phyloP scores from a whole-genome alignment of 2,329 filamentous ascomycete species.

The Aureobasidium melanogenum region DNA sequence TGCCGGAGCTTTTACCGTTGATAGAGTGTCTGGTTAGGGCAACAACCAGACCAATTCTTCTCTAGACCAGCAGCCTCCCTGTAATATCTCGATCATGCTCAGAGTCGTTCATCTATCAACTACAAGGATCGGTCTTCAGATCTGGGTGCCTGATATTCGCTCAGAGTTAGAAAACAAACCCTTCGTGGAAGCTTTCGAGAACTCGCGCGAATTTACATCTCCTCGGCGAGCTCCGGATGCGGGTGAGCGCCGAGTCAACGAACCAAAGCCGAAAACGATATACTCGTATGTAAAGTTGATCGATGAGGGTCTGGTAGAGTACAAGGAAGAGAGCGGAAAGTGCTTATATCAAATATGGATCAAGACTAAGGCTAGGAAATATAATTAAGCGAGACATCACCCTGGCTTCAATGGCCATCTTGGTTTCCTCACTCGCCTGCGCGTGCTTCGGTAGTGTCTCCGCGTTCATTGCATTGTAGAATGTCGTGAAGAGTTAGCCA shows the following conservation, averaged over 20 bases:
- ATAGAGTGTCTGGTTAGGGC: not conserved
- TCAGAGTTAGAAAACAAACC: not conserved
- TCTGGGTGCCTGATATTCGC: not conserved
- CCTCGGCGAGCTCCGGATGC: not conserved
- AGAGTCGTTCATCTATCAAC: not conserved
- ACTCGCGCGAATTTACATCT: not conserved
- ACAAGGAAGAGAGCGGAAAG: not conserved
- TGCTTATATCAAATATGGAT: not conserved
- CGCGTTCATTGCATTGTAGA: not conserved
- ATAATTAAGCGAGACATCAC: not conserved
- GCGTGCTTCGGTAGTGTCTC: not conserved
- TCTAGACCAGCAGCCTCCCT: not conserved
- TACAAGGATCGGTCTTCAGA: not conserved
- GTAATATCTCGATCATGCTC: not conserved
- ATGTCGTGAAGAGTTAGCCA: not conserved
- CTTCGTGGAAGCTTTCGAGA: not conserved
- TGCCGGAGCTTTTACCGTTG: not conserved
- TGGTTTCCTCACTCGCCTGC: not conserved
- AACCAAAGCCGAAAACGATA: not conserved
- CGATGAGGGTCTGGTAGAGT: not conserved
- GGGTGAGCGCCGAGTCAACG: not conserved
- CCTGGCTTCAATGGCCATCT: not conserved
- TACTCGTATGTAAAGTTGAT: no score
- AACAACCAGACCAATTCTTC: not conserved
- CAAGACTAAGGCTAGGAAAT: not conserved